phyloP scores from a whole-genome alignment of 2,329 filamentous ascomycete genomes.

The Pseudocercospora ulei region DNA sequence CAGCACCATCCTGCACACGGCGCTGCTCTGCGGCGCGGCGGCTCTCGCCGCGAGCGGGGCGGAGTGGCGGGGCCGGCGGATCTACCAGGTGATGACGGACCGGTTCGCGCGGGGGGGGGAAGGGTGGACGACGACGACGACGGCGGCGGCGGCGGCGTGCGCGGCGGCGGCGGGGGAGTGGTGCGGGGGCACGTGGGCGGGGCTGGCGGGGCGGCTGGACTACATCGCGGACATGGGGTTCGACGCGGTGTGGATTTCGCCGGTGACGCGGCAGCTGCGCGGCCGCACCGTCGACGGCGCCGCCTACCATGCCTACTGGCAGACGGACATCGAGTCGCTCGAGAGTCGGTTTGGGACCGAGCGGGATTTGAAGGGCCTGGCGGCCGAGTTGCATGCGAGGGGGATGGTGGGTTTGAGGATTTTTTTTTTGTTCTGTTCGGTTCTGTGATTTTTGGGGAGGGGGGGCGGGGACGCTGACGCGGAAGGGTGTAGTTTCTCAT shows the following conservation, averaged over 20 bases:
- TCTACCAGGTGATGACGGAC: conserved; percentile 41
- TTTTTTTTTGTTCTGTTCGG: background rate
- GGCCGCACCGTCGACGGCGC: conserved; percentile 34
- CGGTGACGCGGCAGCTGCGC: conserved; percentile 43
- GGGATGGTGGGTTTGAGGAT: conserved; percentile 30
- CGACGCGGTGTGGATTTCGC: conserved; percentile 44
- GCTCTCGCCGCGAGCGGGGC: conserved; percentile 26
- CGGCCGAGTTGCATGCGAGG: conserved; percentile 32
- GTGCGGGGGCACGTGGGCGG: conserved; percentile 53
- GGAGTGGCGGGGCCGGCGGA: conserved; percentile 36
- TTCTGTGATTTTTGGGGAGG: background rate
- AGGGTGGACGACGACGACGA: too few relatives aligned
- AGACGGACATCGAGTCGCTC: conserved; percentile 40
- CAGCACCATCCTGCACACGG: conserved; percentile 13
- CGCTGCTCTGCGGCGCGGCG: conserved; percentile 20
- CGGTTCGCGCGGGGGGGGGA: conserved; percentile 38
- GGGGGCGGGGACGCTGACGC: too few relatives aligned
- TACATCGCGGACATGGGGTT: conserved; percentile 48
- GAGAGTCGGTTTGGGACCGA: conserved; percentile 35
- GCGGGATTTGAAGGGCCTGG: conserved; percentile 34
- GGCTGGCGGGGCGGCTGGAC: conserved; percentile 51
- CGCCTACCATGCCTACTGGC: conserved; percentile 51
- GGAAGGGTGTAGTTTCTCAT: conserved; percentile 31
- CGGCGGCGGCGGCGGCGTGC: conserved; percentile 35
- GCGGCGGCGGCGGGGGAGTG: conserved; percentile 38